phyloP scores from a whole-genome alignment of 148 eudicot species.

The Fallopia convolvulus region DNA sequence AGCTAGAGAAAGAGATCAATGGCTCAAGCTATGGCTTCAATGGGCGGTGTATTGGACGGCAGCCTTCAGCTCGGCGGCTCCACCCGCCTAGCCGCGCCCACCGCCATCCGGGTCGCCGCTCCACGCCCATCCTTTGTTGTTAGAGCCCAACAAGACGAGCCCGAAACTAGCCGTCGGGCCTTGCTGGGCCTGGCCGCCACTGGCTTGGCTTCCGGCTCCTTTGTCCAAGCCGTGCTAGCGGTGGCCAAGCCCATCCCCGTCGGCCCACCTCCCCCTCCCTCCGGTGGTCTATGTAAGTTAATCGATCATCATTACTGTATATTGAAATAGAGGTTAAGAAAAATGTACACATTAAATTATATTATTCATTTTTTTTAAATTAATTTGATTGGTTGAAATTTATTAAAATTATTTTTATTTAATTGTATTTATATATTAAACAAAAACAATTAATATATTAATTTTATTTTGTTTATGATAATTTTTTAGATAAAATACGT shows the following conservation, averaged over 20 bases:
- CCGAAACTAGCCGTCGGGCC: constrained; percentile 68
- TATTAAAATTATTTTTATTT: too few relatives aligned
- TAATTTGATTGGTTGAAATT: too few relatives aligned
- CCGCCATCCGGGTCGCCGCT: constrained; percentile 25
- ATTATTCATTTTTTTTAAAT: too few relatives aligned
- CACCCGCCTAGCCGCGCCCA: constrained; percentile 30
- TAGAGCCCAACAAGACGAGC: constrained; percentile 60
- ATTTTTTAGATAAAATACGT: too few relatives aligned
- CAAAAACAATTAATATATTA: too few relatives aligned
- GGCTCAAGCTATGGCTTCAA: constrained; percentile 91
- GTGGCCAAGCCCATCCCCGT: constrained; percentile 62
- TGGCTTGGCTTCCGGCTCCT: constrained; percentile 59
- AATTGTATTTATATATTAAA: too few relatives aligned
- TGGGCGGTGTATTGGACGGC: constrained; percentile 68
- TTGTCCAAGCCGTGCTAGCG: constrained; percentile 70
- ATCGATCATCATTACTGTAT: too few relatives aligned
- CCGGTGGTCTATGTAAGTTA: constrained; percentile 91
- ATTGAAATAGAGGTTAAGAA: too few relatives aligned
- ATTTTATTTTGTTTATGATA: too few relatives aligned
- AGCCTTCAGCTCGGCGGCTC: constrained; percentile 60
- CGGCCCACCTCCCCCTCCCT: constrained; percentile 90
- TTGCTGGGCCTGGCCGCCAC: constrained; percentile 69
- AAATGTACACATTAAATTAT: too few relatives aligned
- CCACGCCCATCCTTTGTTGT: constrained; percentile 31
- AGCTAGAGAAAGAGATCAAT: constrained; percentile 12